Evolutionary conservation across 2,329 filamentous ascomycete species (phyloP).

Genomic region (Alternaria sp.): DNA sequence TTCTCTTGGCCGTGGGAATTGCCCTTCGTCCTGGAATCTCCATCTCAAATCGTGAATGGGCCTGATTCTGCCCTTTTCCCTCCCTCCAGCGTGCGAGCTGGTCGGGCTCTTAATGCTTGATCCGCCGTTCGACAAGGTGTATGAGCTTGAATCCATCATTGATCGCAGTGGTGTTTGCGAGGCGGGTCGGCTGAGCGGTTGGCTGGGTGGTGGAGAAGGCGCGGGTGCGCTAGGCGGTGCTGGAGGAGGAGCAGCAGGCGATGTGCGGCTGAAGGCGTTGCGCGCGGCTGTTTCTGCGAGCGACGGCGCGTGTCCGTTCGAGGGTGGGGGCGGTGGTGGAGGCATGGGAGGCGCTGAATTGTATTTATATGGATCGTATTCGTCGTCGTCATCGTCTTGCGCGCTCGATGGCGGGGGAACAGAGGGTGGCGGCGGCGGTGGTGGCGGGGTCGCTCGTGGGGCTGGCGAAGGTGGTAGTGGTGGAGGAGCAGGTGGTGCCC

Average conservation of each 20-base stretch:
- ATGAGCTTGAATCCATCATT: conserved; percentile 76
- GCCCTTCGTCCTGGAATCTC: conserved; percentile 82
- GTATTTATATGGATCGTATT: conserved; percentile 54
- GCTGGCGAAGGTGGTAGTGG: conserved; percentile 22
- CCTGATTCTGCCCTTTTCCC: conserved; percentile 47
- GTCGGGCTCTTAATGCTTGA: conserved; percentile 30
- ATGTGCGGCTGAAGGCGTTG: conserved; percentile 60
- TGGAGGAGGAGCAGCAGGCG: conserved; percentile 51
- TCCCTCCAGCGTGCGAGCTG: conserved; percentile 24
- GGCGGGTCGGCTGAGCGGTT: conserved; percentile 35
- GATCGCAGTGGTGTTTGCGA: conserved; percentile 60
- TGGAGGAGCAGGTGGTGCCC: conserved; percentile 27
- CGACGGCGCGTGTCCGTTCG: conserved; percentile 53
- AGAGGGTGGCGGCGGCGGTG: conserved; percentile 26
- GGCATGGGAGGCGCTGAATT: conserved; percentile 35
- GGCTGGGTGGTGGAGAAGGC: conserved; percentile 43
- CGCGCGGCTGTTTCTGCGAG: conserved; percentile 66
- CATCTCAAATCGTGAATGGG: conserved; percentile 80
- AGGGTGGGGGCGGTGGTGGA: conserved; percentile 56
- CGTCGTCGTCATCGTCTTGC: conserved; percentile 31
- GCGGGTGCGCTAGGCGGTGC: conserved; percentile 57
- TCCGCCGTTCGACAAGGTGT: conserved; percentile 63
- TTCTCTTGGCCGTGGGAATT: conserved; percentile 83
- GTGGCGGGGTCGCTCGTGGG: conserved; percentile 31
- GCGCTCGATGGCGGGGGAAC: conserved; percentile 53